Conservation (phyloP, 148 eudicot species). For the Cornus kousa region DNA sequence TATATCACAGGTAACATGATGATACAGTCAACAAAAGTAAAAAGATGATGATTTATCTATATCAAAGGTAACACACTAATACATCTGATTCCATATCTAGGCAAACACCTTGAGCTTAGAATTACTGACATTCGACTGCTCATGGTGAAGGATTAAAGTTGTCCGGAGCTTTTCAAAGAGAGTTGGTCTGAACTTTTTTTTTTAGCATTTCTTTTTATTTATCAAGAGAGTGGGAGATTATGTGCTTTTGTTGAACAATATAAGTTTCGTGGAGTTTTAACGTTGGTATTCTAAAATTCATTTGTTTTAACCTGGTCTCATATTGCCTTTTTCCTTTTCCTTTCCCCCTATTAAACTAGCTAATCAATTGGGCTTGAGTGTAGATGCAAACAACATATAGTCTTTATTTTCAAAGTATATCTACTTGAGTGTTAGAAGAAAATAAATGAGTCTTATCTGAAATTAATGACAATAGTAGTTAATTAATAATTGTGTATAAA, state of each 20-base stretch:
- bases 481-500: background rate
- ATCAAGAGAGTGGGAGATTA: no score
- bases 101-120: background rate
- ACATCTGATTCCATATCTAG: background rate
- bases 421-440: background rate
- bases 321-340: no score
- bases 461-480: background rate
- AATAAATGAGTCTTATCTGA: background rate
- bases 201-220: no score
- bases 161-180: background rate
- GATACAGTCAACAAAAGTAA: background rate
- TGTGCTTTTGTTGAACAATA: background rate
- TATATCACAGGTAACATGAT: background rate
- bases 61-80: background rate
- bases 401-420: background rate
- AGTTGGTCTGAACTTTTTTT: background rate
- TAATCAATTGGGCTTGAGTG: background rate
- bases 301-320: background rate
- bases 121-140: background rate
- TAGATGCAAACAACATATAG: no score
- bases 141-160: background rate
- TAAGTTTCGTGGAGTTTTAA: background rate
- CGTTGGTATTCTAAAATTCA: background rate
- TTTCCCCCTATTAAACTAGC: no score
- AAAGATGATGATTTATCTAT: background rate